Conservation (phyloP, 352 stramenopile genomes). For the Pythium plurisporium region DNA sequence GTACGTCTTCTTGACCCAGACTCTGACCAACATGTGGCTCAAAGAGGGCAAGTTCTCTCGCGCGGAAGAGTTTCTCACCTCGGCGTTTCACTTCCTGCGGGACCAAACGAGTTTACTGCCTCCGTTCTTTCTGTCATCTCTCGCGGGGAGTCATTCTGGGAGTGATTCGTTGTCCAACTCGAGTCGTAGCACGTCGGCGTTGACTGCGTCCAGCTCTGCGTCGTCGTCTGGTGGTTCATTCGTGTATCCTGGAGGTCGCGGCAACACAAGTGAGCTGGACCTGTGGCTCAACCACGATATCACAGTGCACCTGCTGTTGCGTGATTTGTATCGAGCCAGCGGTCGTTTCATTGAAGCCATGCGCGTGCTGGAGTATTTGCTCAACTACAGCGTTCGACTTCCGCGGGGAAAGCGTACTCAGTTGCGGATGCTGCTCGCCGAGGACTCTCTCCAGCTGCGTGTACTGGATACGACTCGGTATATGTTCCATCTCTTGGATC, state of each 20-base stretch:
- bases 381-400: conserved; percentile 66
- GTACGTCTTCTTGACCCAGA: conserved; percentile 80
- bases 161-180: conserved; percentile 27
- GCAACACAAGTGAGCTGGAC: conserved; percentile 72
- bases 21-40: conserved; percentile 76
- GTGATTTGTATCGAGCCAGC: conserved; percentile 74
- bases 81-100: conserved; percentile 59
- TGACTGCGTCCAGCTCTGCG: conserved; percentile 64
- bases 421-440: conserved; percentile 70
- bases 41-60: conserved; percentile 70
- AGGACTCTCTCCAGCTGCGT: conserved; percentile 70
- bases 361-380: conserved; percentile 69
- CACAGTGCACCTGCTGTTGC: conserved; percentile 74
- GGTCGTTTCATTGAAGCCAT: conserved; percentile 76
- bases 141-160: conserved; percentile 44
- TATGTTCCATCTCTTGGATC: conserved; percentile 70
- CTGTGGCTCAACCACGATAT: conserved; percentile 81
- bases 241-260: conserved; percentile 32
- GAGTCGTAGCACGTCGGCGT: conserved; percentile 59
- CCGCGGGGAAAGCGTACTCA: conserved; percentile 77
- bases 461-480: conserved; percentile 72
- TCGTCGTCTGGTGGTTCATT: conserved; percentile 67
- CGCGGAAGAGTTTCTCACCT: conserved; percentile 61
- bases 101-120: conserved; percentile 66
- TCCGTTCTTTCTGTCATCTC: conserved; percentile 52